phyloP scores from a whole-genome alignment of 2,329 filamentous ascomycete species.

The Cucurbitaria berberidis region DNA sequence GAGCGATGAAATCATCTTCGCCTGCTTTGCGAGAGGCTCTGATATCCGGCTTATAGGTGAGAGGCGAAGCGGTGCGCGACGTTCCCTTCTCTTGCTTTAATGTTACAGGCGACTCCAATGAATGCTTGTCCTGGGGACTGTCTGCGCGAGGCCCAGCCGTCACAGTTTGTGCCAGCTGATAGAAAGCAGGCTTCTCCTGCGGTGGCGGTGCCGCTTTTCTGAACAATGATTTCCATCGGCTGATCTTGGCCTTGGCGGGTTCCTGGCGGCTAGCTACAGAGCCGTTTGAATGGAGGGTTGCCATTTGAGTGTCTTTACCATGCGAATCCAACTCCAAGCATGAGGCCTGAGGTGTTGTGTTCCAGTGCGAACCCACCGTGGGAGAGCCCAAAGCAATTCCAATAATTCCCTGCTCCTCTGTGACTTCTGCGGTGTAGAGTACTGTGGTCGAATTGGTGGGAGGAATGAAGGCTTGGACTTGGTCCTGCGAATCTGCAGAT shows the following conservation, averaged over 20 bases:
- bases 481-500: constrained; percentile 31
- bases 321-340: constrained; percentile 9
- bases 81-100: constrained; percentile 24
- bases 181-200: constrained; percentile 41
- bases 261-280: constrained; percentile 18
- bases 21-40: constrained; percentile 38
- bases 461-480: constrained; percentile 35
- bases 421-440: constrained; percentile 39
- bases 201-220: constrained; percentile 35
- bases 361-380: constrained; percentile 40
- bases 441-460: constrained; percentile 39
- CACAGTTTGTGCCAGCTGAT: constrained; percentile 40
- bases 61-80: constrained; percentile 29
- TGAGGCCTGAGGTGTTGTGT: constrained; percentile 27
- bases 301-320: constrained; percentile 16
- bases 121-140: constrained; percentile 41
- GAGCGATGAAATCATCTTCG: constrained; percentile 15
- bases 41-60: constrained; percentile 39
- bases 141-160: constrained; percentile 32
- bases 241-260: constrained; percentile 43
- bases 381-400: constrained; percentile 51
- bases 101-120: constrained; percentile 19
- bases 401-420: constrained; percentile 41
- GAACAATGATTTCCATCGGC: constrained; percentile 50
- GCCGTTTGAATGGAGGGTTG: constrained; percentile 5